These are phyloP conservation scores for Tubosaeta sp. DNA, from an alignment of 768 basidiomycete genomes.

Conservation along the genomic window DNA sequence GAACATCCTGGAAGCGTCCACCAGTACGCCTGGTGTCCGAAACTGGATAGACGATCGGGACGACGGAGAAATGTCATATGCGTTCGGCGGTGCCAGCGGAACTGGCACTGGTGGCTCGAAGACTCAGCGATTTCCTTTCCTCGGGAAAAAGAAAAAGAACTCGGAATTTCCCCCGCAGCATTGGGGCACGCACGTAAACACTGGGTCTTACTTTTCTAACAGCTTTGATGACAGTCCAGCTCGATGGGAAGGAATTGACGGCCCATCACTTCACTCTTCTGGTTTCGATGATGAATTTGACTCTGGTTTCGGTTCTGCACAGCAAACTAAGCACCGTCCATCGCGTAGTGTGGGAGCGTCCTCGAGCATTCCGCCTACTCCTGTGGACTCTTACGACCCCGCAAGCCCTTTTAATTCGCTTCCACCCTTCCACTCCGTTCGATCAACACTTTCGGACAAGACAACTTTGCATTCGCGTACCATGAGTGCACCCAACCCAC, in stretches of 20 bases:
- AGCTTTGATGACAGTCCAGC: constrained; percentile 12
- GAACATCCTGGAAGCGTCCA: constrained; percentile 67
- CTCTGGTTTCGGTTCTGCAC: constrained; percentile 37
- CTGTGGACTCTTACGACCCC: constrained; percentile 29
- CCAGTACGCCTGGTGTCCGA: constrained; percentile 62
- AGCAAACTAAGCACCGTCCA: constrained; percentile 20
- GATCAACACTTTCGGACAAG: constrained; percentile 31
- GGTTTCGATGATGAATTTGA: constrained; percentile 44
- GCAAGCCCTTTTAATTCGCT: constrained; percentile 34
- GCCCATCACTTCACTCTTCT: constrained; percentile 9
- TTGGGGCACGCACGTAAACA: constrained; percentile 51
- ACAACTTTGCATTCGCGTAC: constrained; percentile 32
- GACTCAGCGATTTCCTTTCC: constrained; percentile 28
- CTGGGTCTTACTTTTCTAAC: constrained; percentile 54
- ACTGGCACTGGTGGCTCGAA: constrained; percentile 32
- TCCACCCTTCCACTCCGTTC: constrained; percentile 31
- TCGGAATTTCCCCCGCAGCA: constrained; percentile 56
- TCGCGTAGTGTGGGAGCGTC: constrained; percentile 16
- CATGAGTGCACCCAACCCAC: constrained; percentile 26
- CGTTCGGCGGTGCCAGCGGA: constrained; percentile 37
- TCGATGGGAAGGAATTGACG: constrained; percentile 31
- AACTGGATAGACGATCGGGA: constrained; percentile 61
- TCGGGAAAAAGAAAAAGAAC: constrained; percentile 44
- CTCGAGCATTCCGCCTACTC: constrained; percentile 3
- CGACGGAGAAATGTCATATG: constrained; percentile 43